These are phyloP conservation scores for Pseudodiploospora longispora DNA, from an alignment of 2,329 filamentous ascomycete genomes.

Conservation along the genomic window DNA sequence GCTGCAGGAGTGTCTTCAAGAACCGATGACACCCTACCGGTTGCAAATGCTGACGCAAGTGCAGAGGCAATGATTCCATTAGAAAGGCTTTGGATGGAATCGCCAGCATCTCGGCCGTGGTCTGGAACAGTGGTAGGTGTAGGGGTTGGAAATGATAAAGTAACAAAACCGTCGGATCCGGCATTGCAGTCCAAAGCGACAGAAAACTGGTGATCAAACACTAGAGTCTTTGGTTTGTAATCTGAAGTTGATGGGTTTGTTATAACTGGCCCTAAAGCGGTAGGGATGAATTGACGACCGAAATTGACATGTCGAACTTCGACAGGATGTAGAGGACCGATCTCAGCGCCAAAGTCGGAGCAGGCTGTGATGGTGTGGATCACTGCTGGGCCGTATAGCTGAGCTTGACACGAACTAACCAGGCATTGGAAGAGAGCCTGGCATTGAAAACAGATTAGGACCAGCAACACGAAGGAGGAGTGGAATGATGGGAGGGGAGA, in stretches of 20 bases:
- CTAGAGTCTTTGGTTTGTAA: constrained; percentile 1
- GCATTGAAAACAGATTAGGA: neutral
- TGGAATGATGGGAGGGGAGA: neutral
- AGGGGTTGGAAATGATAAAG: constrained; percentile 16
- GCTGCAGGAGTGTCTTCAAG: too few relatives aligned
- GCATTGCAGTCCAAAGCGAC: constrained; percentile 20
- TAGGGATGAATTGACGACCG: constrained; percentile 5
- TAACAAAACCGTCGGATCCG: constrained; percentile 24
- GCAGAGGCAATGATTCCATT: too few relatives aligned
- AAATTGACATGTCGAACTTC: constrained; percentile 15
- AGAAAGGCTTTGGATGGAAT: too few relatives aligned
- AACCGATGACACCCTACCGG: too few relatives aligned
- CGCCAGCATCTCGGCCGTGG: too few relatives aligned
- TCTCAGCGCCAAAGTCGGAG: constrained; percentile 16
- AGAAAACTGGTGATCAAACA: constrained; percentile 15
- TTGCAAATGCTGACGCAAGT: too few relatives aligned
- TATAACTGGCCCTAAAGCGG: constrained; percentile 2
- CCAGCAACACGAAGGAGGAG: neutral
- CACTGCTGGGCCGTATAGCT: constrained; percentile 23
- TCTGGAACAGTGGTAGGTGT: neutral
- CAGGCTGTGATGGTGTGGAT: constrained; percentile 19
- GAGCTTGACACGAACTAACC: constrained; percentile 16
- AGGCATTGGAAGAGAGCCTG: constrained; percentile 26
- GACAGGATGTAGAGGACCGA: constrained; percentile 23
- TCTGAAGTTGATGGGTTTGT: neutral